Evolutionary conservation across 2,329 filamentous ascomycete genomes (phyloP), one percentile per base, ranked within the genome.

Genomic region (Aspergillus cejpii): DNA sequence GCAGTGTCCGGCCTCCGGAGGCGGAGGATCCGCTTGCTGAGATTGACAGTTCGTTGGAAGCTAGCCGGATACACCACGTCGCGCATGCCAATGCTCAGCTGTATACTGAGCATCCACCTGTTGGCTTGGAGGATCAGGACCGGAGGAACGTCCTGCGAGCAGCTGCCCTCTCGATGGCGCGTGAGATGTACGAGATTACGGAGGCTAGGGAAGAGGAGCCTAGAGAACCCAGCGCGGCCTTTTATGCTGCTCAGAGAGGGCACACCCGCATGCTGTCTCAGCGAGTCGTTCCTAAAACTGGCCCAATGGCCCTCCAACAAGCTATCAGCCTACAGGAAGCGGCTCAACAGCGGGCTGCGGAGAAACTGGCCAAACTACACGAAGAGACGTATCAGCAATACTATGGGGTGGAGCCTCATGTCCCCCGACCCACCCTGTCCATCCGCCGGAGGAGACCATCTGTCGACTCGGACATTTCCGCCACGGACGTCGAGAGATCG

Each of bases 91-190:
- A 79, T 44, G 79, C 88, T 67, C 81, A 83, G 49, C 85, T 94
- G 80, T 94, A 84, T 61, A 88, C 84, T 0, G 83, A 85, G 1
- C 71, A 80, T 26, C 88, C 89, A 3, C 83, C 83, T 0, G 79
- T 94, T 2, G 75, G 79, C 20, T 71, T 81, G 0, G 83, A 92
- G 31, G 88, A 95, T 58, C 78, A 82, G 63, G 81, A 78, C 49
- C 80, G 78, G 46, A 78, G 83, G 36, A 84, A 88, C 53, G 80
- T 82, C 3, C 72, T 94, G 2, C 84, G 84, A 51, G 87, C 88
- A 23, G 91, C 88, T 15, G 88, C 90, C 2, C 73, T 95, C 2
- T 87, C 85, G 8, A 94, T 96, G 88, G 89, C 90, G 5, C 85
- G 84, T 66, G 80, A 84, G 55, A 91, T 95, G 81, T 95, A 89